Conservation (phyloP, 1,284 basidiomycete species). For the Cryptococcus hybrid region DNA sequence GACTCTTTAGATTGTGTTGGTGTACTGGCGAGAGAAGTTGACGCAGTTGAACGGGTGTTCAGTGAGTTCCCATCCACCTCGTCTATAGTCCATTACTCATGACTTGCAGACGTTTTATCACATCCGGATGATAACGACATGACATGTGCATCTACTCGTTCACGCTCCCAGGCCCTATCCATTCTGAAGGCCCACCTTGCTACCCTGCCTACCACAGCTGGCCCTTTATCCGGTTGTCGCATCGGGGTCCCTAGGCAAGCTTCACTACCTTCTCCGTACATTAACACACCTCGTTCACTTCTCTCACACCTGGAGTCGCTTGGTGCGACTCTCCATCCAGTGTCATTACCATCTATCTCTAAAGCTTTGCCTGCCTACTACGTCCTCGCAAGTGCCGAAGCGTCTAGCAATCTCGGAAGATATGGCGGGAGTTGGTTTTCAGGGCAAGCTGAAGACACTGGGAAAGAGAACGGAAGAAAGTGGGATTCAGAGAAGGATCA, state of each 20-base stretch:
- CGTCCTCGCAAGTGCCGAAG: slow-evolving; percentile 90
- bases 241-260: slow-evolving; percentile 40
- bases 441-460: slow-evolving; percentile 52
- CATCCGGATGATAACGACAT: slow-evolving; percentile 73
- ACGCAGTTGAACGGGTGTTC: slow-evolving; percentile 59
- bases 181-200: too few relatives aligned
- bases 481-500: slow-evolving; percentile 58
- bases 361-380: slow-evolving; percentile 93
- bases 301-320: slow-evolving; percentile 57
- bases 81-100: not conserved
- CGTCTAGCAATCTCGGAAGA: slow-evolving; percentile 85
- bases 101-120: slow-evolving; percentile 60
- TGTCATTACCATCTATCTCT: slow-evolving; percentile 73
- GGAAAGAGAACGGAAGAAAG: slow-evolving; percentile 53
- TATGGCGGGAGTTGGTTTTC: slow-evolving; percentile 77
- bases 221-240: slow-evolving; percentile 21
- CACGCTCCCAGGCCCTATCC: slow-evolving; percentile 45
- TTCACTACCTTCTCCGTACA: slow-evolving; percentile 20
- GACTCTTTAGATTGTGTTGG: slow-evolving; percentile 96
- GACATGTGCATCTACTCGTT: slow-evolving; percentile 60
- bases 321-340: slow-evolving; percentile 69
- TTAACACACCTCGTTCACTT: slow-evolving; percentile 28
- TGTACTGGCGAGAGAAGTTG: slow-evolving; percentile 63
- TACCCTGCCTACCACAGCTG: not conserved
- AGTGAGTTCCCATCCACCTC: slow-evolving; percentile 53